Conservation (phyloP, 2,329 filamentous ascomycete species). For the Aspergillus niger region DNA sequence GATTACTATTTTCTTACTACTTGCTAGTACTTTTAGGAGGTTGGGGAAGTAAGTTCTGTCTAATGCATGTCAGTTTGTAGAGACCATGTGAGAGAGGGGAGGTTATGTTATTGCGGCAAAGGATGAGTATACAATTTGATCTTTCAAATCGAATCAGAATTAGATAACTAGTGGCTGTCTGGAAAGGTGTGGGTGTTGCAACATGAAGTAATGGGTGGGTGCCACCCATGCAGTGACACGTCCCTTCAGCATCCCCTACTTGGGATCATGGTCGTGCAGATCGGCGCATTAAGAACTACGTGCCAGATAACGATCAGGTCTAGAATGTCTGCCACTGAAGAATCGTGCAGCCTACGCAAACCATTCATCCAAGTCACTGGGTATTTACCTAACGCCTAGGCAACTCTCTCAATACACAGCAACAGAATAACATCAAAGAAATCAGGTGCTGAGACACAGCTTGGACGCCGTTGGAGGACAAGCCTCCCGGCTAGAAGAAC, state of each 20-base stretch:
- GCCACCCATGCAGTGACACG: not conserved
- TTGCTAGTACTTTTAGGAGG: too few species aligned
- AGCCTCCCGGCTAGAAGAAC: slow-evolving; percentile 14
- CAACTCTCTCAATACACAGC: slow-evolving; percentile 27
- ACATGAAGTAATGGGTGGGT: not conserved
- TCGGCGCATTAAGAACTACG: not conserved
- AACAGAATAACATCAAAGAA: slow-evolving; percentile 24
- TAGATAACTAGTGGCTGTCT: too few species aligned
- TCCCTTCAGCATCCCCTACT: not conserved
- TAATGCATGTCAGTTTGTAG: too few species aligned
- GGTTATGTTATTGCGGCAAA: not conserved
- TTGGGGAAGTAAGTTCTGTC: too few species aligned
- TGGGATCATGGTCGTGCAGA: not conserved
- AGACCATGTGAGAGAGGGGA: too few species aligned
- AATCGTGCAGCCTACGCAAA: slow-evolving; percentile 3
- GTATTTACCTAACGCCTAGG: slow-evolving; percentile 39
- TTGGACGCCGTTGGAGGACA: slow-evolving; percentile 32
- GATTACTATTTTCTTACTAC: not conserved
- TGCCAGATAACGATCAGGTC: not conserved
- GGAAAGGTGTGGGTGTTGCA: too few species aligned
- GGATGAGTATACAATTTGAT: too few species aligned
- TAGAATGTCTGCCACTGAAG: too few species aligned
- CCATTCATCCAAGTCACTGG: slow-evolving; percentile 28
- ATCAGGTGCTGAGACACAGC: slow-evolving; percentile 39
- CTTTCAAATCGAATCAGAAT: too few species aligned